Evolutionary conservation across 768 basidiomycete genomes (phyloP), one percentile per base, ranked within the genome.

Genomic region (Auricularia heimuer): DNA sequence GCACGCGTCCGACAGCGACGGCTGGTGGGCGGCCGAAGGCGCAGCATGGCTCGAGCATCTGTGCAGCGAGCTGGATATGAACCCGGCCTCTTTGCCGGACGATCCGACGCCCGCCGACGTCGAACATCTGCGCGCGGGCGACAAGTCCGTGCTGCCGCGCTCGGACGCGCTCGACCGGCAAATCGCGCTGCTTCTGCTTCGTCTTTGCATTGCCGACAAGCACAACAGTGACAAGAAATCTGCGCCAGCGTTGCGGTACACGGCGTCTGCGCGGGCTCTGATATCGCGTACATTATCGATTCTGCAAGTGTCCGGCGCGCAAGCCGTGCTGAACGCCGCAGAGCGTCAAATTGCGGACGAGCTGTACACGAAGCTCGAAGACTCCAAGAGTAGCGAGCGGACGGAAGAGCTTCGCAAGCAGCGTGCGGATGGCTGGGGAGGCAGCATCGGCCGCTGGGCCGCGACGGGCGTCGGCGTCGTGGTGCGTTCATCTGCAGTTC

Each of bases 401-500:
- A 69, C 72, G 21, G 75, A 75, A 54, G 67, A 63, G 21, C 68
- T 72, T 0, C 66, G 75, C 45, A 72, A 71, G 58, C 70, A 70
- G 33, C 69, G 73, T n/a, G 73, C 75, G 21, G 70, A 76, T 62
- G 77, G 77, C 7, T 77, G 74, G 75, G 77, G 77, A 16, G 77
- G 77, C 2, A 67, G 70, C 33, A 69, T 74, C 45, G 77, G 77
- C 7, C 63, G 73, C 47, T 67, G 64, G 65, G 64, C 71, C 45
- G 76, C 77, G 2, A 78, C 77, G 0, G 77, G 73, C 6, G 75
- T 74, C 0, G 77, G 77, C 1, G 74, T 76, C 4, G 70, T 76
- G 3, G 73, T 73, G 21, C 37, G 63, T 8, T 10, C 39, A 35
- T 35, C 34, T 7, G 11, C 39, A 10, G 37, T 4, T 36, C 39